These are phyloP conservation scores for Cyclotella baltica DNA, from an alignment of 108 stramenopile species.

Conservation along the genomic window DNA sequence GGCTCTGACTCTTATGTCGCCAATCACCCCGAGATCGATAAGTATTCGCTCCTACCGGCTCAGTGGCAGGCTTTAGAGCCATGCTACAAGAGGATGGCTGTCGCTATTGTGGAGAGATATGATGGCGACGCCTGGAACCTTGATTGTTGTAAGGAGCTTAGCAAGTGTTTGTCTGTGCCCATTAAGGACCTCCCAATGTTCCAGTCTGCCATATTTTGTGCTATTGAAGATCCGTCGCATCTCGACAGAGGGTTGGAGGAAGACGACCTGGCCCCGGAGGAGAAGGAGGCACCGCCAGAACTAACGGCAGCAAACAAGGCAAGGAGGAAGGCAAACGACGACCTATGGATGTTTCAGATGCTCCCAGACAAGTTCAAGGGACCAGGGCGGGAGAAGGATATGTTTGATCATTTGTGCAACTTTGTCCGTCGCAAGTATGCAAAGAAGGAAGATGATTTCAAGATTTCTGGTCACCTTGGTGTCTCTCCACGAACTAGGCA, in stretches of 20 bases:
- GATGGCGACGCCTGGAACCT: background rate
- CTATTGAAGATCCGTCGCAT: background rate
- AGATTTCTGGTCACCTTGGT: background rate
- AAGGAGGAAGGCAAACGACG: background rate
- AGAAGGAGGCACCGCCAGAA: too few species aligned
- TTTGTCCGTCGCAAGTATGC: background rate
- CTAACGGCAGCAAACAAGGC: background rate
- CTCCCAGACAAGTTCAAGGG: too few species aligned
- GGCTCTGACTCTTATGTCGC: background rate
- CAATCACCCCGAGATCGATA: background rate
- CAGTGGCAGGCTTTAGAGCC: background rate
- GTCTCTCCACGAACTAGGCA: background rate
- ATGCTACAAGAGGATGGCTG: background rate
- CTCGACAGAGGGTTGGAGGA: background rate
- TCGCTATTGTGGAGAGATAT: background rate
- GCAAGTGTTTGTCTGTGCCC: background rate
- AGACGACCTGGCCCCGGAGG: too few species aligned
- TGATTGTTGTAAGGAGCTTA: background rate
- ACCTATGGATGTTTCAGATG: too few species aligned
- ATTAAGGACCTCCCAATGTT: too few species aligned
- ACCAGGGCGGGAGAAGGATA: background rate
- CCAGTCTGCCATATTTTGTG: too few species aligned
- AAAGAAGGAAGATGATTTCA: background rate
- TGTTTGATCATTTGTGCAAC: background rate
- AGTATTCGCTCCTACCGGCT: too few species aligned